Percentiles rank a stretch among this genome's conserved stretches.
Conservation (phyloP, 1,284 basidiomycete species). For the Kalmanozyma brasiliensis region DNA sequence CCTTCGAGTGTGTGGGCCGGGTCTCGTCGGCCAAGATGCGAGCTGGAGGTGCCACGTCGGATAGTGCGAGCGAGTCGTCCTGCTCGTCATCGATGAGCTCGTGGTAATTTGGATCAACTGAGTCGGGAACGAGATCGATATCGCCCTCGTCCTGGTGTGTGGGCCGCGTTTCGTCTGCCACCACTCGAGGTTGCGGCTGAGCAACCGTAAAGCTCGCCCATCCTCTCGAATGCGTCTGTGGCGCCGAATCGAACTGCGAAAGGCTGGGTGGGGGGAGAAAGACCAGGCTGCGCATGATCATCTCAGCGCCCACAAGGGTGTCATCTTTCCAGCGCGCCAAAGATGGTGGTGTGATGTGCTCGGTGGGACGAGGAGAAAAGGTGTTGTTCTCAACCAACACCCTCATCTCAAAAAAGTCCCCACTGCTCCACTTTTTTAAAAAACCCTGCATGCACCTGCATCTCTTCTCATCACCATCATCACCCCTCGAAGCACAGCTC, state of each 20-base stretch:
- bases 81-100: not conserved
- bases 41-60: conserved; percentile 1
- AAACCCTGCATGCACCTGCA: conserved; percentile 3
- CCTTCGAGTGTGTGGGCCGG: too few species aligned
- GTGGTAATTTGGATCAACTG: conserved; percentile 10
- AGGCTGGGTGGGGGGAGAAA: conserved; percentile 20
- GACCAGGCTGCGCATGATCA: conserved; percentile 14
- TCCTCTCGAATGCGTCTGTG: not conserved
- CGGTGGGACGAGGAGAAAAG: not conserved
- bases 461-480: not conserved
- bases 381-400: conserved; percentile 8
- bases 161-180: conserved; percentile 8
- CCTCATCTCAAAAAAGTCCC: not conserved
- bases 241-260: not conserved
- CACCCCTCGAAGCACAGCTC: too few species aligned
- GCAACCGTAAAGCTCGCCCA: too few species aligned
- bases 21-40: too few species aligned
- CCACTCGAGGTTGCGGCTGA: too few species aligned
- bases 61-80: conserved; percentile 10
- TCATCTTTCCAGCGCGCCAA: too few species aligned
- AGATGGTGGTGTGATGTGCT: not conserved
- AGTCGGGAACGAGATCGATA: conserved; percentile 11
- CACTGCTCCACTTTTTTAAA: conserved; percentile 5
- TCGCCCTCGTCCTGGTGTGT: not conserved
- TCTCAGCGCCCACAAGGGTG: too few species aligned